Evolutionary conservation across 1,284 basidiomycete genomes (phyloP).

Genomic region (Leccinum solheimii): DNA sequence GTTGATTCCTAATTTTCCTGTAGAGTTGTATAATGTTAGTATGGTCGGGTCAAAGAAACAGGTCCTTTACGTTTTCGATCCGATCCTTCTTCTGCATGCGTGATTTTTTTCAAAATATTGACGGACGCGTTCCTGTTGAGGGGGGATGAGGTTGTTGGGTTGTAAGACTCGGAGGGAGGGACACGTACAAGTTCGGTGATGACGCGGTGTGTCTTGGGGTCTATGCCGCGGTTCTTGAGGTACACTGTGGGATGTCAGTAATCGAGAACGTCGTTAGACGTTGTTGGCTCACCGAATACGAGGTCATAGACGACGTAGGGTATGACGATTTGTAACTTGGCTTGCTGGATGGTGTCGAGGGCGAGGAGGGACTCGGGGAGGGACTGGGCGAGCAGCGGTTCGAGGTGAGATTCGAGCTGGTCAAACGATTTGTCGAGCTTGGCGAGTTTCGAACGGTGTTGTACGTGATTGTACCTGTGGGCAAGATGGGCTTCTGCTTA

Average conservation of each 20-base stretch:
- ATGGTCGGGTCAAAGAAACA: too few species aligned
- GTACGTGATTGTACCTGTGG: too few species aligned
- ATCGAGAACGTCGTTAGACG: not conserved
- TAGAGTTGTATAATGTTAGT: too few species aligned
- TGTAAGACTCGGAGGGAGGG: not conserved
- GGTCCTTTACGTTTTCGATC: too few species aligned
- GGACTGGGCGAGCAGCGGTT: constrained; percentile 61
- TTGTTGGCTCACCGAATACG: constrained; percentile 59
- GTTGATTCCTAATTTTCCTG: too few species aligned
- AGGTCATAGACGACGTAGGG: constrained; percentile 82
- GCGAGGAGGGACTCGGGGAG: constrained; percentile 63
- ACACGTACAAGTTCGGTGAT: constrained; percentile 66
- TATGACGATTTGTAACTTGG: constrained; percentile 71
- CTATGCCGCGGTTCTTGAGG: constrained; percentile 72
- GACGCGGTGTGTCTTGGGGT: constrained; percentile 76
- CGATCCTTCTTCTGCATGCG: too few species aligned
- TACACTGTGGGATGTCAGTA: constrained; percentile 52
- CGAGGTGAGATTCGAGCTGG: constrained; percentile 62
- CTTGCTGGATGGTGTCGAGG: constrained; percentile 74
- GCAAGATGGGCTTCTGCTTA: not conserved
- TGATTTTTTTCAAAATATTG: too few species aligned
- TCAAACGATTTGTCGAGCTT: constrained; percentile 58
- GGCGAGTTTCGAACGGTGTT: constrained; percentile 40
- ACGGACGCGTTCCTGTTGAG: too few species aligned
- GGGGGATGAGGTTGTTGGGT: too few species aligned